Evolutionary conservation across 768 basidiomycete genomes (phyloP).

Genomic region (Gloeophyllum trabeum): DNA sequence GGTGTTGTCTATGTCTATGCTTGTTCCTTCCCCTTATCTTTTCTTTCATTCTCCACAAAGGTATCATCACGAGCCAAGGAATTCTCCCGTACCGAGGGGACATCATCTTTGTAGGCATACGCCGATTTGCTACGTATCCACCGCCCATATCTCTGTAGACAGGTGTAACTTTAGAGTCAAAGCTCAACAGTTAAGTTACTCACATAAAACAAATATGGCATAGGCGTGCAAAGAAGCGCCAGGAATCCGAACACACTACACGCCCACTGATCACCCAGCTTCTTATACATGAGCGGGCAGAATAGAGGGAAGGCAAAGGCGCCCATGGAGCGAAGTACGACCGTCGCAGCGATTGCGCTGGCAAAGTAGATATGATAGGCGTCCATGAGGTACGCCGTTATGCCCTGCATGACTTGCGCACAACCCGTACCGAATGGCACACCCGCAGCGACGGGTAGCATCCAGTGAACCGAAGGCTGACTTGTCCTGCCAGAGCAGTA

Average conservation of each 20-base stretch:
- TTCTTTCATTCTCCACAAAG: too few species aligned
- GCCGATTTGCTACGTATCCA: slow-evolving; percentile 34
- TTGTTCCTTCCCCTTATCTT: too few species aligned
- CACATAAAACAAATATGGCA: slow-evolving; percentile 47
- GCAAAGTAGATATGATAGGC: slow-evolving; percentile 56
- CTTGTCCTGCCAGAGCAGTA: slow-evolving; percentile 28
- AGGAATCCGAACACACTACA: slow-evolving; percentile 44
- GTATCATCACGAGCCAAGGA: too few species aligned
- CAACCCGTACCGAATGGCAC: slow-evolving; percentile 58
- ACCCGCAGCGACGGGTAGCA: slow-evolving; percentile 55
- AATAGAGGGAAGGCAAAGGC: slow-evolving; percentile 56
- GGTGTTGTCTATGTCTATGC: too few species aligned
- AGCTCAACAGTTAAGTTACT: slow-evolving; percentile 12
- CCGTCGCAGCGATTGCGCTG: slow-evolving; percentile 57
- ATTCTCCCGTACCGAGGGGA: too few species aligned
- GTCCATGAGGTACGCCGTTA: slow-evolving; percentile 68
- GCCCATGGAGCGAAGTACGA: slow-evolving; percentile 51
- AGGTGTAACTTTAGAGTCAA: too few species aligned
- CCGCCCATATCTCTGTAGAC: slow-evolving; percentile 35
- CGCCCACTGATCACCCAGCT: slow-evolving; percentile 43
- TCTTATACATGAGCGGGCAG: slow-evolving; percentile 37
- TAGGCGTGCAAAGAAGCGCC: slow-evolving; percentile 37
- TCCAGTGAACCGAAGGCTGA: slow-evolving; percentile 44
- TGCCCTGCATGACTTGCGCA: slow-evolving; percentile 50
- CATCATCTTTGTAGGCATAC: slow-evolving; percentile 31